Evolutionary conservation across 2,329 filamentous ascomycete genomes (phyloP).

Genomic region (Blumeria graminis): DNA sequence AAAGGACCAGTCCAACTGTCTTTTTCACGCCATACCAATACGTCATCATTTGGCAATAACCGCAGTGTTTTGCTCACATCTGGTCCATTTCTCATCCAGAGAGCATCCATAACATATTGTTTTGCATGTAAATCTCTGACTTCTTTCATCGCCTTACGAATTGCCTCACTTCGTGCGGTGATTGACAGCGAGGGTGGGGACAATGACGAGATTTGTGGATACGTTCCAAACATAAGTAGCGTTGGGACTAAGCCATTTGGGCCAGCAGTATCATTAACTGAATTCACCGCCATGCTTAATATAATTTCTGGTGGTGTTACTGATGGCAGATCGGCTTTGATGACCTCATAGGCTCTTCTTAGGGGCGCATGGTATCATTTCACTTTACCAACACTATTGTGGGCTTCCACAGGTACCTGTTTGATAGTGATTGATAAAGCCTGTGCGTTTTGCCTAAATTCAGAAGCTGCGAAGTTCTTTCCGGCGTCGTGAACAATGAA

Average conservation of each 20-base stretch:
- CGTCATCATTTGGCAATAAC: background rate
- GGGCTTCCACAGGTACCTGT: background rate
- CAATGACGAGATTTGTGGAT: background rate
- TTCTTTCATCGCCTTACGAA: constrained; percentile 4
- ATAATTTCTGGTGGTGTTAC: background rate
- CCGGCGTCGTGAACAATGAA: background rate
- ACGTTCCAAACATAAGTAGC: background rate
- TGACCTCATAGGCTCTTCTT: background rate
- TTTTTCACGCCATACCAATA: constrained; percentile 3
- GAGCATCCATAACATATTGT: constrained; percentile 1
- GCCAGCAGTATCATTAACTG: background rate
- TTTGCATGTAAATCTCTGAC: background rate
- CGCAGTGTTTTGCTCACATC: background rate
- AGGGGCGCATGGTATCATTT: background rate
- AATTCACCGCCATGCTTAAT: background rate
- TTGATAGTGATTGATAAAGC: background rate
- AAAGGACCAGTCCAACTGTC: constrained; percentile 1
- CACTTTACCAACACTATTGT: constrained; percentile 1
- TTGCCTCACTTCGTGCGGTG: background rate
- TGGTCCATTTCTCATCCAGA: constrained; percentile 1
- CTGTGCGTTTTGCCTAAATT: constrained; percentile 1
- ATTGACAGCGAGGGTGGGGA: background rate
- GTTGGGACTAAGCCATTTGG: background rate
- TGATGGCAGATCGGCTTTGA: too few species aligned
- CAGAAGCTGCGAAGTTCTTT: constrained; percentile 2